phyloP scores from a whole-genome alignment of 352 stramenopile genomes.

The Elongisporangium undulatum region DNA sequence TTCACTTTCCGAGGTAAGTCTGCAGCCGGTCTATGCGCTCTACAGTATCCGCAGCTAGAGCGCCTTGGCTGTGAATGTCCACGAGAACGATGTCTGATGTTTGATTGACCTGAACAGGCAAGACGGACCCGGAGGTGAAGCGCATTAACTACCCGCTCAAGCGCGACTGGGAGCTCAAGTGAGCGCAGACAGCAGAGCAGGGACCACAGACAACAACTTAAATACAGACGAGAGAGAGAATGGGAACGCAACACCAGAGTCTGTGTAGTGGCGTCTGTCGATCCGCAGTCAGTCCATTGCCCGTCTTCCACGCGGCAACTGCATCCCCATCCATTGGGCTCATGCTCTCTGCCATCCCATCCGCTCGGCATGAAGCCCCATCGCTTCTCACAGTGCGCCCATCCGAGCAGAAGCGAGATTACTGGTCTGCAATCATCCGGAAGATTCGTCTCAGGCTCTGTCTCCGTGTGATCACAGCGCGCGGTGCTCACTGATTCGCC shows the following conservation, averaged over 20 bases:
- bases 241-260: constrained; percentile 5
- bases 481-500: not conserved
- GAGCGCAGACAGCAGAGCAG: constrained; percentile 5
- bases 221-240: constrained; percentile 12
- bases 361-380: not conserved
- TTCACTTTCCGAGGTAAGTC: constrained; percentile 79
- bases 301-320: not conserved
- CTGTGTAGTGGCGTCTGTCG: not conserved
- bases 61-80: no score
- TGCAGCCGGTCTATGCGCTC: no score
- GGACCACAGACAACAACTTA: not conserved
- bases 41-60: no score
- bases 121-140: constrained; percentile 66
- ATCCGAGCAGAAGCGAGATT: not conserved
- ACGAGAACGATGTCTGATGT: no score
- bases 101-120: constrained; percentile 26
- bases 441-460: no score
- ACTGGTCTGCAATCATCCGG: not conserved
- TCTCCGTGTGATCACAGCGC: no score
- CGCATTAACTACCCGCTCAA: constrained; percentile 75
- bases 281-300: not conserved
- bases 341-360: not conserved
- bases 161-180: constrained; percentile 50
- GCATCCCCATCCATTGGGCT: not conserved
- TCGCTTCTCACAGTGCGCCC: not conserved